These are phyloP conservation scores for Rhizoctonia solani DNA, from an alignment of 1,284 basidiomycete species.

Conservation along the genomic window DNA sequence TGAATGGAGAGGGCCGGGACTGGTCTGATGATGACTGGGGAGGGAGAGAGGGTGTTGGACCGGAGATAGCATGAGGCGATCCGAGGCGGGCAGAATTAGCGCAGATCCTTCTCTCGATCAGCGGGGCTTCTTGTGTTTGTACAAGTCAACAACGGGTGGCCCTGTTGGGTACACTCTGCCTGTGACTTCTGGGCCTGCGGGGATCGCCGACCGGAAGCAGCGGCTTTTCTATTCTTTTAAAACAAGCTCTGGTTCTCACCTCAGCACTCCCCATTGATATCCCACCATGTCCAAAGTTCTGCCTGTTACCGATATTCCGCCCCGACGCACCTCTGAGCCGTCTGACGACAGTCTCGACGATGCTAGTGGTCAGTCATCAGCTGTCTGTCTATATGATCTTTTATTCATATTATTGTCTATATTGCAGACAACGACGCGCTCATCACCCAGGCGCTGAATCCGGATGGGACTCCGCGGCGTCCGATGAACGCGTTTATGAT, in stretches of 20 bases:
- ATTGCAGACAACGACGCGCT: constrained; percentile 48
- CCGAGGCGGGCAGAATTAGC: constrained; percentile 22
- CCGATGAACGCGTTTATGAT: constrained; percentile 93
- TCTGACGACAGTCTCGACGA: background rate
- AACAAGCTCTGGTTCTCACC: background rate
- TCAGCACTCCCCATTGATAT: constrained; percentile 11
- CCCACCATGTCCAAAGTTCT: background rate
- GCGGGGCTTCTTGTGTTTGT: background rate
- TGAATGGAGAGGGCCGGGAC: too few species aligned
- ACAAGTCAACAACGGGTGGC: too few species aligned
- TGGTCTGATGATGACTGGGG: too few species aligned
- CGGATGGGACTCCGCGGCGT: constrained; percentile 80
- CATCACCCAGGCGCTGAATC: constrained; percentile 75
- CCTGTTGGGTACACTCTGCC: too few species aligned
- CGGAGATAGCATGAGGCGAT: constrained; percentile 4
- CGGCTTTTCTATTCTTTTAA: constrained; percentile 14
- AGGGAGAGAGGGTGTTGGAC: too few species aligned
- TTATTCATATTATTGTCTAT: too few species aligned
- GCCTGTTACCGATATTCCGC: too few species aligned
- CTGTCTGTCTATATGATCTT: background rate
- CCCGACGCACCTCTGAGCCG: background rate
- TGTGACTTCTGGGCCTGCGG: background rate
- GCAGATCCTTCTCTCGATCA: constrained; percentile 26
- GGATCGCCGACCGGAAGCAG: constrained; percentile 22
- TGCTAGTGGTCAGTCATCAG: background rate